phyloP scores from a whole-genome alignment of 805 yeast genomes.

The Wickerhamiella spandovensis region DNA sequence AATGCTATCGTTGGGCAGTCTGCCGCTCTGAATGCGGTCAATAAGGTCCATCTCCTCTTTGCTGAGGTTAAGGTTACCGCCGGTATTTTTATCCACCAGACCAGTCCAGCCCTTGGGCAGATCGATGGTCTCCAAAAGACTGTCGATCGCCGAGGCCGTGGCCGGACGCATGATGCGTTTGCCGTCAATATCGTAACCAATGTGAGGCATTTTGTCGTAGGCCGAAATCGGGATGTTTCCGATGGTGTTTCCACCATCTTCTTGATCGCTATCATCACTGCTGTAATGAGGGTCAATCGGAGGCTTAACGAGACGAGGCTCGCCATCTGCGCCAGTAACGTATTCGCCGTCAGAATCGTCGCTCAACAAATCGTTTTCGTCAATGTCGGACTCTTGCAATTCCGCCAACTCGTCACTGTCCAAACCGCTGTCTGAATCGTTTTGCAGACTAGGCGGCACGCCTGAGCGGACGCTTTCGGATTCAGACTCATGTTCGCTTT shows the following conservation, averaged over 20 bases:
- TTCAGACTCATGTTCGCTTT: background rate
- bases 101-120: constrained; percentile 99
- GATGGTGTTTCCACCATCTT: constrained; percentile 63
- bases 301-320: constrained; percentile 63
- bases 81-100: constrained; percentile 77
- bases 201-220: constrained; percentile 93
- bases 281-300: constrained; percentile 93
- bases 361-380: constrained; percentile 19
- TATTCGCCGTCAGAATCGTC: constrained; percentile 28
- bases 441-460: background rate
- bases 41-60: constrained; percentile 83
- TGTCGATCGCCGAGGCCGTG: constrained; percentile 86
- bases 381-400: constrained; percentile 29
- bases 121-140: constrained; percentile 77
- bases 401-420: constrained; percentile 16
- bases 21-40: constrained; percentile 70
- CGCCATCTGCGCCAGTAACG: constrained; percentile 49
- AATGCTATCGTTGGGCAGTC: constrained; percentile 62
- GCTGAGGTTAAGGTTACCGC: constrained; percentile 66
- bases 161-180: constrained; percentile 99
- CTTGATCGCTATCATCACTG: constrained; percentile 78
- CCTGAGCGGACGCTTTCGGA: background rate
- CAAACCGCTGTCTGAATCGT: constrained; percentile 8
- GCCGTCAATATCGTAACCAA: constrained; percentile 94
- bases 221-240: constrained; percentile 90